phyloP scores from a whole-genome alignment of 306 rosid species.

The Lathyrus tuberosus region DNA sequence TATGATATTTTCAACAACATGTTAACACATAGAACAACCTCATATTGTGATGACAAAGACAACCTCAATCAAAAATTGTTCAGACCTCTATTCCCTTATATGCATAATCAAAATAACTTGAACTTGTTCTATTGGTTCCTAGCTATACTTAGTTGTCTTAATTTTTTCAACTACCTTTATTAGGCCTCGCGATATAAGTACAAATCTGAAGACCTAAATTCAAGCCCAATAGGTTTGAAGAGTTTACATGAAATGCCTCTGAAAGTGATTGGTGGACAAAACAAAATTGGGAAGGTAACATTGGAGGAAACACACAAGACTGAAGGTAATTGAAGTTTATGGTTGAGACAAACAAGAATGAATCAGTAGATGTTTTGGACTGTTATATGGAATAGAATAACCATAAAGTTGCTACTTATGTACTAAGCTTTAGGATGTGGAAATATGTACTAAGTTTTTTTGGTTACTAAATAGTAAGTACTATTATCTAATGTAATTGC shows the following conservation, averaged over 20 bases:
- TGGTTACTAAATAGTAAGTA: background rate
- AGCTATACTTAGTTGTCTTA: conserved; percentile 69
- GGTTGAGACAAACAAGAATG: conserved; percentile 11
- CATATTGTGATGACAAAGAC: too few species aligned
- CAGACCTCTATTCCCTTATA: too few species aligned
- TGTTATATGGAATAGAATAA: conserved; percentile 9
- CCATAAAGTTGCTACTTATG: conserved; percentile 17
- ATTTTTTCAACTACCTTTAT: conserved; percentile 65
- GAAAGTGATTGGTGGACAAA: conserved; percentile 12
- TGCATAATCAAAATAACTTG: conserved; percentile 60
- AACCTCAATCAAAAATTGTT: too few species aligned
- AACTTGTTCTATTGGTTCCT: conserved; percentile 78
- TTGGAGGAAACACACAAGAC: conserved; percentile 25
- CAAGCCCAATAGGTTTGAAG: conserved; percentile 28
- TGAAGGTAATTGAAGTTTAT: conserved; percentile 19
- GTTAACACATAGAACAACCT: too few species aligned
- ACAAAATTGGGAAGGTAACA: conserved; percentile 31
- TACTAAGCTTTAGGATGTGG: conserved; percentile 20
- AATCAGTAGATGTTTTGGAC: background rate
- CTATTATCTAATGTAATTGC: background rate
- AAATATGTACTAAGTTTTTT: too few species aligned
- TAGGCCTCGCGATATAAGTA: conserved; percentile 77
- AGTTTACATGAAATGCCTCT: conserved; percentile 20
- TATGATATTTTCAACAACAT: too few species aligned
- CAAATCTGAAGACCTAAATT: conserved; percentile 48